Evolutionary conservation across 192 early-diverging fungal species (phyloP), one percentile per base, ranked within the genome.

Genomic region (Coemansia sp.): DNA sequence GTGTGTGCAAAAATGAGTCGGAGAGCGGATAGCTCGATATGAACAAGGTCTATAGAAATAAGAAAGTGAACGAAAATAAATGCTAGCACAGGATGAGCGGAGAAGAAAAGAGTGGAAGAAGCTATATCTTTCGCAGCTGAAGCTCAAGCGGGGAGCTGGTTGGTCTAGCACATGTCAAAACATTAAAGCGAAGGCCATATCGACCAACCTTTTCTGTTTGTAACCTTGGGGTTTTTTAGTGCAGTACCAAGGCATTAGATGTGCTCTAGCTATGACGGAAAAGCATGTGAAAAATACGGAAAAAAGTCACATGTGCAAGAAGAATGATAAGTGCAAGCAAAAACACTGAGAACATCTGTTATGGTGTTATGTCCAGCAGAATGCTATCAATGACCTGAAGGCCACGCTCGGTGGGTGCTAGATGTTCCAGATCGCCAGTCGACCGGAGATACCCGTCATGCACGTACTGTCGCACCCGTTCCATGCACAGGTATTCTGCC

Each of bases 301-400:
- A 40, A 26, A 51, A 51, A 51, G 60, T 69, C 60, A 69, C 60
- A 69, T 62, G 67, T 16, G 31, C 37, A 9, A 20, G 26, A 51
- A 26, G 21, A 5, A 37, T 13, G 12, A 12, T 26, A 20, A 7
- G 6, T 46, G 43, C 6, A 4, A 40, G 16, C 9, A 40, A 1
- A 40, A 40, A 40, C 5, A 37, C 9, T 13, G 16, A 18, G 43
- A n/a, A n/a, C 6, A 46, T 46, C n/a, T 35, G 18, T 30, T 59
- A 61, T 9, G 77, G 77, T 0, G 64, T 23, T 25, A 79, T 74
- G 31, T 80, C 77, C 1, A 74, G 43, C 56, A 80, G 48, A 20
- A 80, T 67, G 10, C 61, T 46, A 49, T 80, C 77, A 6, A 80
- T 70, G 42, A 80, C 72, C 51, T 70, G 59, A 25, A 80, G 55